A percentile compares a stretch with the other conserved stretches of the same genome.
Evolutionary conservation across 306 rosid genomes (phyloP).

Genomic region (Canavalia ensiformis): DNA sequence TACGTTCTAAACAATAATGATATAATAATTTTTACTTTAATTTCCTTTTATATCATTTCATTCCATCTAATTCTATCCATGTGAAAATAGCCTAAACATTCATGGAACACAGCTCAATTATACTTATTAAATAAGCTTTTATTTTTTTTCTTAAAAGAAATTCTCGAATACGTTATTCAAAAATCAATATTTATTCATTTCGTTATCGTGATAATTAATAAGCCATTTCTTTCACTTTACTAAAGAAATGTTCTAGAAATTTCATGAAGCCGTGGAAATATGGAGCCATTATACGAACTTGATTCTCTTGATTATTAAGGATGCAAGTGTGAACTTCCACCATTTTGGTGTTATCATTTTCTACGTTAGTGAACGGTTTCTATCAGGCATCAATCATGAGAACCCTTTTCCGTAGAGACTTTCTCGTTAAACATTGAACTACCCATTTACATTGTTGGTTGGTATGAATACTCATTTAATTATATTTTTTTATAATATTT

Average conservation of each 20-base stretch:
- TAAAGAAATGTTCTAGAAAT: neutral
- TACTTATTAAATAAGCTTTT: no score
- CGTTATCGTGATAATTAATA: neutral
- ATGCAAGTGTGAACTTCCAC: neutral
- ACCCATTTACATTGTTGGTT: neutral
- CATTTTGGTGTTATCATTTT: neutral
- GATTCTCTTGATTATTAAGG: neutral
- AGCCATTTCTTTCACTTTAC: neutral
- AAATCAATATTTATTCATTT: neutral
- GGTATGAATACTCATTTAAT: no score
- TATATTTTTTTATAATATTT: no score
- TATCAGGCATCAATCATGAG: slow-evolving; percentile 8
- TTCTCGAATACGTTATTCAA: neutral
- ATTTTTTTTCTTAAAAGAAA: neutral
- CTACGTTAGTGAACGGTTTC: slow-evolving; percentile 16
- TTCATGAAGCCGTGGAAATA: neutral
- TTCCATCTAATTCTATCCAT: no score
- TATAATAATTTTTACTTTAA: no score
- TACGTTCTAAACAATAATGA: no score
- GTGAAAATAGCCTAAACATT: no score
- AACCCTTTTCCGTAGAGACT: neutral
- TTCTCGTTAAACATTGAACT: neutral
- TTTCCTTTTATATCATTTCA: no score
- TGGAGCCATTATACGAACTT: neutral
- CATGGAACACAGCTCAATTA: no score